Evolutionary conservation across 768 basidiomycete genomes (phyloP).

Genomic region (Rhodotorula babjevae): DNA sequence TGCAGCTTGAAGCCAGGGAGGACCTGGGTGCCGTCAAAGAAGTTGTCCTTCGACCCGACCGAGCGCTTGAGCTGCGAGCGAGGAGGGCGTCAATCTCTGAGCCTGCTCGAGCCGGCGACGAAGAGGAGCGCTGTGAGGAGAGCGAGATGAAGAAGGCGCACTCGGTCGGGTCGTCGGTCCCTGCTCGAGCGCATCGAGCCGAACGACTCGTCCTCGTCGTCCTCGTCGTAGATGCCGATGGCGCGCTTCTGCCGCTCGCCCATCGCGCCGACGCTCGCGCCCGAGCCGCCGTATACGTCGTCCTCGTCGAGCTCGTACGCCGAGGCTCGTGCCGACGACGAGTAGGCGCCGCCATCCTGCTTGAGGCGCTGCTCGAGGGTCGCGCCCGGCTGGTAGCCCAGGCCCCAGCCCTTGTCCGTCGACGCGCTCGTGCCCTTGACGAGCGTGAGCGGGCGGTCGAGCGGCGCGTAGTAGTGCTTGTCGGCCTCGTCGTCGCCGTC

Average conservation of each 20-base stretch:
- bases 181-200: slow-evolving; percentile 30
- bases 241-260: slow-evolving; percentile 57
- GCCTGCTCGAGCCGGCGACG: too few relatives aligned
- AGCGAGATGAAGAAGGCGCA: not conserved
- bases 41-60: slow-evolving; percentile 42
- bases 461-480: slow-evolving; percentile 79
- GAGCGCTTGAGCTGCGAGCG: not conserved
- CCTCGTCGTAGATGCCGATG: slow-evolving; percentile 55
- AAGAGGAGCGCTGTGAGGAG: too few relatives aligned
- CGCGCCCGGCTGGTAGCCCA: slow-evolving; percentile 70
- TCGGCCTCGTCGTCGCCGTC: slow-evolving; percentile 57
- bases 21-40: slow-evolving; percentile 70
- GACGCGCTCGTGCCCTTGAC: slow-evolving; percentile 51
- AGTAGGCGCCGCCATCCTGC: not conserved
- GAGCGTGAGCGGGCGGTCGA: slow-evolving; percentile 64
- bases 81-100: not conserved
- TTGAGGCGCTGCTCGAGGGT: slow-evolving; percentile 12
- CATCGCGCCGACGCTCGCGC: slow-evolving; percentile 49
- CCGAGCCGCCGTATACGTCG: slow-evolving; percentile 83
- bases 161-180: slow-evolving; percentile 35
- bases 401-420: slow-evolving; percentile 73
- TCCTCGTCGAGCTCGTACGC: slow-evolving; percentile 55
- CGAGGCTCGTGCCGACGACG: slow-evolving; percentile 4
- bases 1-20: slow-evolving; percentile 71
- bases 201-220: slow-evolving; percentile 56